Conservation (phyloP, 495 filamentous ascomycete genomes). For the Hypoxylon crocopeplum region DNA sequence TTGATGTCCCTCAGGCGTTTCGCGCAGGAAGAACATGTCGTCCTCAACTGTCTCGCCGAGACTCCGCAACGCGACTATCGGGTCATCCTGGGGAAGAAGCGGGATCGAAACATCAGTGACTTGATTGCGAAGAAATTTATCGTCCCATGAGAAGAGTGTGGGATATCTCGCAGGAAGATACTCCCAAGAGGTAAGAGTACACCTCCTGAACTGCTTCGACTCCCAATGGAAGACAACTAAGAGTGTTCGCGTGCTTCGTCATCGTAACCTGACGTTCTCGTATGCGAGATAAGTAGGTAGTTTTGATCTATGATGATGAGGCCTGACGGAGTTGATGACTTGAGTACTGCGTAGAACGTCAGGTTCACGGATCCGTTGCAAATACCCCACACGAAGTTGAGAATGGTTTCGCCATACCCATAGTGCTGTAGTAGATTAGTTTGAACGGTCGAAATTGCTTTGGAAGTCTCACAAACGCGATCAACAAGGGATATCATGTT, state of each 20-base stretch:
- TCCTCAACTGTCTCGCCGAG: slow-evolving; percentile 71
- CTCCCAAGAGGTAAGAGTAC: slow-evolving; percentile 67
- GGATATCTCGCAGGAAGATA: slow-evolving; percentile 75
- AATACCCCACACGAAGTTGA: not conserved
- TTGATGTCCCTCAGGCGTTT: slow-evolving; percentile 61
- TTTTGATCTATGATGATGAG: slow-evolving; percentile 72
- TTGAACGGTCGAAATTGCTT: slow-evolving; percentile 71
- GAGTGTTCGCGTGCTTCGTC: slow-evolving; percentile 52
- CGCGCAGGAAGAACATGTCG: slow-evolving; percentile 78
- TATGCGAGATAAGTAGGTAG: slow-evolving; percentile 66
- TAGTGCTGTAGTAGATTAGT: slow-evolving; percentile 73
- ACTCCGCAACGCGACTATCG: slow-evolving; percentile 49
- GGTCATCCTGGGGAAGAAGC: slow-evolving; percentile 37
- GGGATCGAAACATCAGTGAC: slow-evolving; percentile 56
- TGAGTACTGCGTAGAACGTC: slow-evolving; percentile 45
- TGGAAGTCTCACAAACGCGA: no score
- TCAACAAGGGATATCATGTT: no score
- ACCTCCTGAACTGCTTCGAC: slow-evolving; percentile 64
- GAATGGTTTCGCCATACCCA: slow-evolving; percentile 59
- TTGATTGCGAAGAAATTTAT: slow-evolving; percentile 49
- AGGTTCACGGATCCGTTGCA: not conserved
- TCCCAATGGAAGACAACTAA: slow-evolving; percentile 53
- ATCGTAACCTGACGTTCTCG: slow-evolving; percentile 59
- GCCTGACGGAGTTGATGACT: slow-evolving; percentile 61
- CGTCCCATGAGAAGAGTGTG: slow-evolving; percentile 58